Percentiles rank a stretch among this genome's conserved stretches.
Conservation (phyloP, 768 basidiomycete genomes). For the Russula emetica region DNA sequence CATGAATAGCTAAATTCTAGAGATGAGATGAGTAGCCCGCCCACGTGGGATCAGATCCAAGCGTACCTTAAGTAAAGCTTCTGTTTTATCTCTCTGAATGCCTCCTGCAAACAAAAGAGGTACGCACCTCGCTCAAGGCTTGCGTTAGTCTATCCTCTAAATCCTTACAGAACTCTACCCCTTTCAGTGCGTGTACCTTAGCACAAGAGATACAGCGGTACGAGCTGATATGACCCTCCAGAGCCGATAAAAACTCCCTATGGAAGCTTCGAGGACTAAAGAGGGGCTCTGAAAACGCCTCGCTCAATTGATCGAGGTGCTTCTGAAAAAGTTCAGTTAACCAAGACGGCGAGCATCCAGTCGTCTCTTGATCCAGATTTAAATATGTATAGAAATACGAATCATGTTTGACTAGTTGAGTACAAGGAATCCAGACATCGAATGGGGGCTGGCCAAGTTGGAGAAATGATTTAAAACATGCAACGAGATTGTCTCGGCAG, state of each 20-base stretch:
- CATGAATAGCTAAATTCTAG: not conserved
- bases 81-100: too few relatives aligned
- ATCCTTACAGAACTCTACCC: not conserved
- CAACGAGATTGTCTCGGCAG: too few relatives aligned
- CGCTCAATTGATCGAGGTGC: not conserved
- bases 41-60: too few relatives aligned
- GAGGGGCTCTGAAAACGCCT: not conserved
- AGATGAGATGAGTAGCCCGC: not conserved
- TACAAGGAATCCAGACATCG: not conserved
- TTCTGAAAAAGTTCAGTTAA: not conserved
- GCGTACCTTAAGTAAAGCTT: too few relatives aligned
- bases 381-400: too few relatives aligned
- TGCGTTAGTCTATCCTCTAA: not conserved
- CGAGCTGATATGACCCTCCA: not conserved
- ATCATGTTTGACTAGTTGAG: too few relatives aligned
- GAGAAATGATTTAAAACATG: not conserved
- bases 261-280: not conserved
- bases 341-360: not conserved
- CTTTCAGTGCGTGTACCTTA: not conserved
- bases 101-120: not conserved
- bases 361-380: too few relatives aligned
- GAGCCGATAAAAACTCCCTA: not conserved
- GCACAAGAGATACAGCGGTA: not conserved
- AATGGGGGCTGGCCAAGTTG: not conserved
- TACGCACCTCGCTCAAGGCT: not conserved